phyloP scores from a whole-genome alignment of 345 rosid species.

The Citrus sp. region DNA sequence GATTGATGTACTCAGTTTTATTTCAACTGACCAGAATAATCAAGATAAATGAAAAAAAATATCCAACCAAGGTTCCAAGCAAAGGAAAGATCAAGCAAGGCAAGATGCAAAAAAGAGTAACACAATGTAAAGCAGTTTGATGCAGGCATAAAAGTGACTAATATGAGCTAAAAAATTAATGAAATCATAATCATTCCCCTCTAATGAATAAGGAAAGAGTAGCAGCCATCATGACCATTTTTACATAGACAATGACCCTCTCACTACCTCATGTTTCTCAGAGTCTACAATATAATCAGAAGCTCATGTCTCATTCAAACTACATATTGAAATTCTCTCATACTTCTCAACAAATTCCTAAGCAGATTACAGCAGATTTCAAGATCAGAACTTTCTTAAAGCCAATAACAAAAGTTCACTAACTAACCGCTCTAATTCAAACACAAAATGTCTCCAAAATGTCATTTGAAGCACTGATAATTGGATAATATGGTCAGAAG shows the following conservation, averaged over 20 bases:
- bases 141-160: not conserved
- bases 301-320: not conserved
- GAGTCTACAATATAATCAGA: not conserved
- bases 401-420: not conserved
- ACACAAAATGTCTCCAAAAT: not conserved
- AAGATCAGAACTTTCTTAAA: not conserved
- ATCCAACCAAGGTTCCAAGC: not conserved
- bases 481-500: not conserved
- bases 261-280: not conserved
- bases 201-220: not conserved
- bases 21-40: not conserved
- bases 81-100: not conserved
- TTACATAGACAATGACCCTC: not conserved
- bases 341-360: not conserved
- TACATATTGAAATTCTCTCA: not conserved
- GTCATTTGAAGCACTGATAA: not conserved
- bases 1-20: not conserved
- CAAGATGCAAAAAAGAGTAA: not conserved
- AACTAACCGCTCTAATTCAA: not conserved
- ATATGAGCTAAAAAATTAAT: not conserved
- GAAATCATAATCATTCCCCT: not conserved
- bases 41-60: not conserved
- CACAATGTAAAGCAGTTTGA: not conserved
- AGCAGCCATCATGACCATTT: not conserved
- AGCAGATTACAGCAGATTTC: not conserved